phyloP scores from a whole-genome alignment of 305 asterid species.

The Coffea humblotiana region DNA sequence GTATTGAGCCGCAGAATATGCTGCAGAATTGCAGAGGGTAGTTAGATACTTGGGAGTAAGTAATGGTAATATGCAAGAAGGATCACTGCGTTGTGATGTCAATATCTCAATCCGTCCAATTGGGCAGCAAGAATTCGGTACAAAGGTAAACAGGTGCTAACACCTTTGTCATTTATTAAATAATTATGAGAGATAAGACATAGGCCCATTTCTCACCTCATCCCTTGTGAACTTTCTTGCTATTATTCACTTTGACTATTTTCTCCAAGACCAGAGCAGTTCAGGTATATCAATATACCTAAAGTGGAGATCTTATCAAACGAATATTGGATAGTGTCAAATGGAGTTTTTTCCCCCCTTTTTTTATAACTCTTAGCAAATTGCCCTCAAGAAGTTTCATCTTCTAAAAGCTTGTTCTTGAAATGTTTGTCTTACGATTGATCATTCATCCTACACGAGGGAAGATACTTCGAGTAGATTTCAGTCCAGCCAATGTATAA shows the following conservation, averaged over 20 bases:
- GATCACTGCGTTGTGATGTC: constrained; percentile 98
- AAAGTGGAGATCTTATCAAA: neutral
- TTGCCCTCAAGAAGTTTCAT: neutral
- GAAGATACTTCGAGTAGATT: neutral
- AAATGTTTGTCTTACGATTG: neutral
- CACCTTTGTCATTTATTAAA: constrained; percentile 11
- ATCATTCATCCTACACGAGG: neutral
- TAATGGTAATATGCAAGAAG: constrained; percentile 99
- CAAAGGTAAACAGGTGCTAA: constrained; percentile 60
- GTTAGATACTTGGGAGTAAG: constrained; percentile 95
- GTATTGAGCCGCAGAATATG: constrained; percentile 98
- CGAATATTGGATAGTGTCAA: neutral
- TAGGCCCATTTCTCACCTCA: neutral
- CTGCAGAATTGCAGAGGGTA: constrained; percentile 92
- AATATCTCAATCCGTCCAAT: constrained; percentile 89
- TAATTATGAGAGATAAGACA: neutral
- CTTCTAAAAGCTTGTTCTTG: neutral
- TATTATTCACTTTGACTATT: neutral
- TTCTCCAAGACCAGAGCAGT: neutral
- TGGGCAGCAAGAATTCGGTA: constrained; percentile 88
- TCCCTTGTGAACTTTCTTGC: neutral
- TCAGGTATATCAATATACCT: neutral
- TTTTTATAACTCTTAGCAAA: too few species aligned
- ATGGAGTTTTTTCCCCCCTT: neutral
- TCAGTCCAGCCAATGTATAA: neutral